These are phyloP conservation scores for Leucaena leucocephala DNA, from an alignment of 306 rosid genomes.

Conservation along the genomic window DNA sequence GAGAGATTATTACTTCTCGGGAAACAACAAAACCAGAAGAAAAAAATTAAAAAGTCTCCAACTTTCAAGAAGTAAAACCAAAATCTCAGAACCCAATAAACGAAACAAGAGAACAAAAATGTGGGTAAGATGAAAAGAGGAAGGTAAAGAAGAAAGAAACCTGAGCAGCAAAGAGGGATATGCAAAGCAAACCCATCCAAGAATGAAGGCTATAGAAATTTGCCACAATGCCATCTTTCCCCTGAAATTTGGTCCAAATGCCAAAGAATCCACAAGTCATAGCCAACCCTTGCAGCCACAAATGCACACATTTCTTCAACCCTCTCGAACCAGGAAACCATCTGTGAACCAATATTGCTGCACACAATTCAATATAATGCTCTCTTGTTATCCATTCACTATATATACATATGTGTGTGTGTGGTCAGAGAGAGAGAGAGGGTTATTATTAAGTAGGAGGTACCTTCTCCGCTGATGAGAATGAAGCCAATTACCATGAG, in stretches of 20 bases:
- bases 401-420: too few relatives aligned
- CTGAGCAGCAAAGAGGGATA: conserved; percentile 78
- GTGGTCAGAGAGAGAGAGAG: too few relatives aligned
- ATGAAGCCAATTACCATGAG: conserved; percentile 89
- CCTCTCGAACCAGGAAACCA: conserved; percentile 84
- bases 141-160: conserved; percentile 30
- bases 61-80: too few relatives aligned
- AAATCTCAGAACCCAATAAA: too few relatives aligned
- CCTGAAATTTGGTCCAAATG: conserved; percentile 83
- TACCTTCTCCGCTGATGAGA: conserved; percentile 89
- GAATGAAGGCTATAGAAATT: conserved; percentile 90
- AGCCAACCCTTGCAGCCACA: conserved; percentile 87
- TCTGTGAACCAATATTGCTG: conserved; percentile 78
- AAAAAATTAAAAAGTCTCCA: too few relatives aligned
- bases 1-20: too few relatives aligned
- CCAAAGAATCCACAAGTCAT: conserved; percentile 74
- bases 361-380: neutral
- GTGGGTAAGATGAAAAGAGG: too few relatives aligned
- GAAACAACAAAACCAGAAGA: too few relatives aligned
- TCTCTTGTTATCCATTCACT: too few relatives aligned
- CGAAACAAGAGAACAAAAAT: too few relatives aligned
- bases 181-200: conserved; percentile 87
- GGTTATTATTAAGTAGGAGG: too few relatives aligned
- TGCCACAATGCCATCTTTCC: conserved; percentile 64
- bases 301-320: conserved; percentile 78